Percentiles rank a stretch among this genome's conserved stretches.
Conservation (phyloP, 805 yeast species). For the Kregervanrija fluxuum region DNA sequence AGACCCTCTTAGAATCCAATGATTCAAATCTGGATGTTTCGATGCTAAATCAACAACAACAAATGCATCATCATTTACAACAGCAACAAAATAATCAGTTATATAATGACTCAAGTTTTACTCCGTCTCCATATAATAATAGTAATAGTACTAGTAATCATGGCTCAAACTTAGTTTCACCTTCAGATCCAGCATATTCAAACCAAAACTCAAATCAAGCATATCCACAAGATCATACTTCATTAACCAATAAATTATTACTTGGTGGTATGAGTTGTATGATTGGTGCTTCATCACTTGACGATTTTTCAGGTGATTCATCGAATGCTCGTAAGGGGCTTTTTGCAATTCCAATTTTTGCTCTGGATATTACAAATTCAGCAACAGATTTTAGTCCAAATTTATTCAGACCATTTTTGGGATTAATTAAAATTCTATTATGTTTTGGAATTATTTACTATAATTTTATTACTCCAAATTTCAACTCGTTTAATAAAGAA, state of each 20-base stretch:
- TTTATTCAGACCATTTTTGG: slow-evolving; percentile 21
- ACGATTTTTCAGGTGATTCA: slow-evolving; percentile 31
- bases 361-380: slow-evolving; percentile 16
- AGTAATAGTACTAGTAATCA: slow-evolving; percentile 9
- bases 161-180: slow-evolving; percentile 9
- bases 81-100: slow-evolving; percentile 6
- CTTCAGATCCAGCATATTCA: slow-evolving; percentile 5
- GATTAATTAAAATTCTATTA: slow-evolving; percentile 20
- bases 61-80: slow-evolving; percentile 6
- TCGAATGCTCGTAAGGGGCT: slow-evolving; percentile 19
- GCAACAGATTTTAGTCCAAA: slow-evolving; percentile 11
- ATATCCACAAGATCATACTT: slow-evolving; percentile 10
- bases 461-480: slow-evolving; percentile 14
- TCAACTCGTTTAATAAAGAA: too few relatives aligned
- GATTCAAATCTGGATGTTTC: slow-evolving; percentile 5
- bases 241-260: slow-evolving; percentile 40
- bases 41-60: slow-evolving; percentile 3
- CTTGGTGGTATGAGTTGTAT: slow-evolving; percentile 61
- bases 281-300: slow-evolving; percentile 53
- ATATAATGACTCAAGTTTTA: slow-evolving; percentile 10
- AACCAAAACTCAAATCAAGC: slow-evolving; percentile 4
- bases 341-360: slow-evolving; percentile 25
- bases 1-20: slow-evolving; percentile 11
- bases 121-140: slow-evolving; percentile 10
- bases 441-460: slow-evolving; percentile 16